Conservation (phyloP, 306 rosid genomes). For the Trifolium subterraneum region DNA sequence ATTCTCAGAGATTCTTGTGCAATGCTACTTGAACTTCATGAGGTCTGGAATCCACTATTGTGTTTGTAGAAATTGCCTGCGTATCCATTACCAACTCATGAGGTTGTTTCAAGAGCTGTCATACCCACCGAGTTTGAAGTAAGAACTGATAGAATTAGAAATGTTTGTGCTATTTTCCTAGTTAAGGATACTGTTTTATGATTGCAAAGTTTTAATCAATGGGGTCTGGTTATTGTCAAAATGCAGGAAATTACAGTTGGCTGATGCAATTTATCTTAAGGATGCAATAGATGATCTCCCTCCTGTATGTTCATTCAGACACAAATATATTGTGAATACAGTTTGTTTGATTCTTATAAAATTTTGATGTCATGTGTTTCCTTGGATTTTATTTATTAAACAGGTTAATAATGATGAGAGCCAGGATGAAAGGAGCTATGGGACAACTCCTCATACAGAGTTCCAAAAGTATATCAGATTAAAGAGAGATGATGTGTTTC, state of each 20-base stretch:
- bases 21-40: too few relatives aligned
- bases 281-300: constrained; percentile 59
- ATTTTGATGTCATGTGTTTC: constrained; percentile 6
- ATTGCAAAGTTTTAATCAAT: not conserved
- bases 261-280: constrained; percentile 40
- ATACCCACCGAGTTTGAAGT: constrained; percentile 54
- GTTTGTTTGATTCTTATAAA: not conserved
- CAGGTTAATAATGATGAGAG: constrained; percentile 47
- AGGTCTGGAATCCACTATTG: too few relatives aligned
- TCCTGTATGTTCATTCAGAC: constrained; percentile 37
- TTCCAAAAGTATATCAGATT: constrained; percentile 54
- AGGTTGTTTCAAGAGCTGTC: constrained; percentile 45
- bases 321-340: not conserved
- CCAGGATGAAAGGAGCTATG: constrained; percentile 46
- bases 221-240: not conserved
- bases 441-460: constrained; percentile 44
- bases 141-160: constrained; percentile 14
- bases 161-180: not conserved
- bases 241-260: constrained; percentile 50
- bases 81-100: constrained; percentile 61
- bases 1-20: too few relatives aligned
- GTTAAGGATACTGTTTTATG: not conserved
- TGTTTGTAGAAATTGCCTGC: constrained; percentile 50
- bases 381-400: not conserved
- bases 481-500: constrained; percentile 46